Conservation (phyloP, 441 rosid species). For the Corymbia citriodora region DNA sequence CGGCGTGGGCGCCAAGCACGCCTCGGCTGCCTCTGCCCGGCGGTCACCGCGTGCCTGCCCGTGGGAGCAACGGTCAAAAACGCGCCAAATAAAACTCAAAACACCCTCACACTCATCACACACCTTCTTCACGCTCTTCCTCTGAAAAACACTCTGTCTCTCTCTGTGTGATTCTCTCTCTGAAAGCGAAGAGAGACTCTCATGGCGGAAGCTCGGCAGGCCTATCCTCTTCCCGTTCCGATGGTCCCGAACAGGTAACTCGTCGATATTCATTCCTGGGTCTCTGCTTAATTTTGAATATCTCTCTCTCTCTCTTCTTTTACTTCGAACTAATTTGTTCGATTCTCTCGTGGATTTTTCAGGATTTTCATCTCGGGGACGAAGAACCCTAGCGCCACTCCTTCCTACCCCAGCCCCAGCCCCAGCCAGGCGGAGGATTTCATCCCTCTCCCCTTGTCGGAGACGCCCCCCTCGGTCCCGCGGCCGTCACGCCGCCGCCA, state of each 20-base stretch:
- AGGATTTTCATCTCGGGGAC: too few relatives aligned
- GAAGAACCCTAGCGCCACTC: too few relatives aligned
- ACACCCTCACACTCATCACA: background rate
- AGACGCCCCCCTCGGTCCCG: too few relatives aligned
- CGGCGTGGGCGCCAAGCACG: constrained; percentile 25
- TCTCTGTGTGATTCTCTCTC: background rate
- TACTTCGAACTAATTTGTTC: background rate
- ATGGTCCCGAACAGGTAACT: background rate
- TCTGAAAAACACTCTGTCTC: background rate
- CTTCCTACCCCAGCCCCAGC: too few relatives aligned
- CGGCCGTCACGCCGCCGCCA: background rate
- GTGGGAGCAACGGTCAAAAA: background rate
- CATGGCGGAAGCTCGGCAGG: background rate
- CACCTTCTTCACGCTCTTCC: background rate
- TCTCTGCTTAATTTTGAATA: background rate
- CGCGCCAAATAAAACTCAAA: background rate
- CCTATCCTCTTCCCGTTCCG: background rate
- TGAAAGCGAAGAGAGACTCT: background rate
- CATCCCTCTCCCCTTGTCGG: too few relatives aligned
- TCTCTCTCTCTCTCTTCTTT: too few relatives aligned
- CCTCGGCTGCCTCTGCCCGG: constrained; percentile 16
- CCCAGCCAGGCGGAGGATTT: too few relatives aligned
- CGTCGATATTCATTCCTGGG: background rate
- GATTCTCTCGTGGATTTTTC: background rate
- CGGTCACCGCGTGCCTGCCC: constrained; percentile 53